Conservation (phyloP, 805 yeast genomes). For the Hanseniaspora pseudoguilliermondii region DNA sequence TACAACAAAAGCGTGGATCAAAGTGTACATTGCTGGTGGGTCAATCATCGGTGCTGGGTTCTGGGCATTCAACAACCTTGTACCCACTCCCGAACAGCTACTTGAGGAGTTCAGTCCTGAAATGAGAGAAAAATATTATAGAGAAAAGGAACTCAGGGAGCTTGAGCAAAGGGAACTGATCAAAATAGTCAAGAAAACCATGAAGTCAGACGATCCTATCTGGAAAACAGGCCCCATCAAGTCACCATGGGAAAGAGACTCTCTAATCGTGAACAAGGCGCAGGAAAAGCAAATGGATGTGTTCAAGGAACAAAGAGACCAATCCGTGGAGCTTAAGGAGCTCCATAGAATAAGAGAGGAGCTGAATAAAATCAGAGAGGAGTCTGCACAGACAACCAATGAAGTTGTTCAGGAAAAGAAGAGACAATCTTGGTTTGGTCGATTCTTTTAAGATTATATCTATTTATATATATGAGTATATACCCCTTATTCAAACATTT, state of each 20-base stretch:
- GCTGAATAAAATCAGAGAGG: constrained; percentile 30
- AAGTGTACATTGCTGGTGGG: constrained; percentile 48
- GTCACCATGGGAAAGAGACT: constrained; percentile 48
- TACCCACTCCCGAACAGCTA: constrained; percentile 76
- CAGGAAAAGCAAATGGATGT: constrained; percentile 34
- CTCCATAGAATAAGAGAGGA: constrained; percentile 27
- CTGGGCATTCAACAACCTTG: constrained; percentile 53
- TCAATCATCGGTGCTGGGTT: constrained; percentile 64
- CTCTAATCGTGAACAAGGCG: constrained; percentile 23
- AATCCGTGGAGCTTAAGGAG: constrained; percentile 23
- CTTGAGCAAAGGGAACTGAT: constrained; percentile 59
- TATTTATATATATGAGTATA: no score
- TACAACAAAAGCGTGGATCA: constrained; percentile 32
- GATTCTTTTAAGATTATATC: neutral
- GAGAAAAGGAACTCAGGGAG: constrained; percentile 46
- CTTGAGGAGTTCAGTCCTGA: constrained; percentile 71
- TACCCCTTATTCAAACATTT: neutral
- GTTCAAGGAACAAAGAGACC: constrained; percentile 33
- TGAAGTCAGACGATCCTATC: constrained; percentile 60
- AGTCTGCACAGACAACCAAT: constrained; percentile 29
- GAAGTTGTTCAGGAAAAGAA: constrained; percentile 22
- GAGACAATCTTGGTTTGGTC: constrained; percentile 18
- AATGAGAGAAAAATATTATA: constrained; percentile 59
- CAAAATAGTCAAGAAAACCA: constrained; percentile 50
- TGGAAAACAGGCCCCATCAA: constrained; percentile 67